phyloP scores from a whole-genome alignment of 2,329 filamentous ascomycete genomes.

The Aspergillus pseudoviridinutans region DNA sequence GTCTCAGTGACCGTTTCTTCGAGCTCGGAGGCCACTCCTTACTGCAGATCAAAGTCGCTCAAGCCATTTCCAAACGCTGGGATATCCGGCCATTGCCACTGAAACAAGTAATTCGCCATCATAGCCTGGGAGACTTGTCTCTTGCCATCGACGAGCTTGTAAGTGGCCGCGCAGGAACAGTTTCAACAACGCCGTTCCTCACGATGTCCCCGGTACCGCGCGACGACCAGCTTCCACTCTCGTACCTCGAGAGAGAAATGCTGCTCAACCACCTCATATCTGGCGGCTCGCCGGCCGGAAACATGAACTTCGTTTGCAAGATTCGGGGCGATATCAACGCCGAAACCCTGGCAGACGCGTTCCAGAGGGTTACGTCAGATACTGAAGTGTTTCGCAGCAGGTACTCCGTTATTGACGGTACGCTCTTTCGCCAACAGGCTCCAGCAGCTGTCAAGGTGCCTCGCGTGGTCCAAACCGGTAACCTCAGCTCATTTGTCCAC shows the following conservation, averaged over 20 bases:
- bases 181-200: not conserved
- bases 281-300: not conserved
- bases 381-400: not conserved
- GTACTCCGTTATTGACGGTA: not conserved
- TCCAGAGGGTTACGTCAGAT: not conserved
- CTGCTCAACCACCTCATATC: not conserved
- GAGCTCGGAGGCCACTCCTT: conserved; percentile 15
- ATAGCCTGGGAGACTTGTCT: not conserved
- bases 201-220: not conserved
- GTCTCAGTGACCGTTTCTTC: conserved; percentile 7
- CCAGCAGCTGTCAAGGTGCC: not conserved
- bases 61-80: not conserved
- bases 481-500: not conserved
- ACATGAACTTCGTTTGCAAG: not conserved
- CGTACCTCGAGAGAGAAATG: not conserved
- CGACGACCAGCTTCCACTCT: not conserved
- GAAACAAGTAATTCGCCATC: not conserved
- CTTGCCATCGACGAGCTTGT: not conserved
- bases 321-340: not conserved
- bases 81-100: not conserved
- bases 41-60: conserved; percentile 9
- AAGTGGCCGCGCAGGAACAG: not conserved
- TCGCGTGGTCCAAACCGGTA: not conserved
- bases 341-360: not conserved
- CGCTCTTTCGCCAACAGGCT: not conserved